These are phyloP conservation scores for Pholiota microspora DNA, from an alignment of 768 basidiomycete species.

Conservation along the genomic window DNA sequence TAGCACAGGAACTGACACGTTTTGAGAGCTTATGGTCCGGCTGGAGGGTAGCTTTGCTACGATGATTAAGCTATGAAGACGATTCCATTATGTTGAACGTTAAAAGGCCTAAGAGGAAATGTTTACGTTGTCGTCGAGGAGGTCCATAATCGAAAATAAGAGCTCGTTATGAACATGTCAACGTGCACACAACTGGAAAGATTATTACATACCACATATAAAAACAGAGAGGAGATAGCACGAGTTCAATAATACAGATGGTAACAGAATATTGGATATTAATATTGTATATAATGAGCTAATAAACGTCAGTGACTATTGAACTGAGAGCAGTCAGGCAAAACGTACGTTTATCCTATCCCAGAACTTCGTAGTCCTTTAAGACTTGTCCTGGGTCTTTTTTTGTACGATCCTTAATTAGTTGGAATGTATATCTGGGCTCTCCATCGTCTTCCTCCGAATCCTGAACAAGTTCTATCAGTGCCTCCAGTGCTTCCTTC, in stretches of 20 bases:
- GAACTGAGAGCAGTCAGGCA: not conserved
- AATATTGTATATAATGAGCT: not conserved
- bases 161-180: too few species aligned
- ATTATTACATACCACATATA: not conserved
- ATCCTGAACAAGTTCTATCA: conserved; percentile 24
- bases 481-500: conserved; percentile 17
- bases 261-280: not conserved
- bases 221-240: not conserved
- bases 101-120: too few species aligned
- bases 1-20: too few species aligned
- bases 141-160: too few species aligned
- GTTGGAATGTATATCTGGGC: conserved; percentile 23
- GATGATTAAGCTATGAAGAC: too few species aligned
- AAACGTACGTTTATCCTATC: conserved; percentile 16
- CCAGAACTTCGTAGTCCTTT: conserved; percentile 32
- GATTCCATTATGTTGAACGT: too few species aligned
- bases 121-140: too few species aligned
- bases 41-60: too few species aligned
- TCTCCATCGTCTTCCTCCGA: conserved; percentile 24
- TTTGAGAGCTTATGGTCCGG: too few species aligned
- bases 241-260: not conserved
- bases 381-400: conserved; percentile 24
- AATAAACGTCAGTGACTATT: not conserved
- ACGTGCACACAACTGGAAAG: not conserved
- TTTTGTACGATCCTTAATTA: conserved; percentile 22